These are phyloP conservation scores for Ophidiomyces ophidiicola DNA, from an alignment of 2,329 filamentous ascomycete genomes.

Conservation along the genomic window DNA sequence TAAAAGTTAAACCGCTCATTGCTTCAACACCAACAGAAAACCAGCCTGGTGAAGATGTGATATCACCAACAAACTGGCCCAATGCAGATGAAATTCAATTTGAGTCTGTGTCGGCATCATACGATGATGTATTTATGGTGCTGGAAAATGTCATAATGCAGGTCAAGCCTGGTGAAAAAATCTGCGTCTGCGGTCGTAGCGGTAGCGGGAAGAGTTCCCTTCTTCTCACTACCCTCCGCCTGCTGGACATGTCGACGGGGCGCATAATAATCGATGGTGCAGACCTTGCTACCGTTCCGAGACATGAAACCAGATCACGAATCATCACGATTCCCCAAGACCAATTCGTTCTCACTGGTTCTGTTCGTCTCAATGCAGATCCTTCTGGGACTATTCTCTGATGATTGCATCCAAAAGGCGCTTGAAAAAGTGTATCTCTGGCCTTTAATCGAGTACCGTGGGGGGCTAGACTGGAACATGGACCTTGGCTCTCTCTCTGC, in stretches of 20 bases:
- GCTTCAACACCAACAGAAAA: constrained; percentile 15
- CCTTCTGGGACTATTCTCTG: constrained; percentile 2
- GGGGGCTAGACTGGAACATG: constrained; percentile 7
- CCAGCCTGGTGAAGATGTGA: constrained; percentile 13
- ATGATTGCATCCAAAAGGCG: neutral
- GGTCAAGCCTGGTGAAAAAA: constrained; percentile 12
- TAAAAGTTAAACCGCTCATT: constrained; percentile 16
- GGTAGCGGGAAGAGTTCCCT: constrained; percentile 13
- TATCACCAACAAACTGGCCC: constrained; percentile 18
- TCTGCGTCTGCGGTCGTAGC: constrained; percentile 15
- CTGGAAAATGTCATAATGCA: constrained; percentile 8
- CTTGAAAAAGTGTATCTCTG: constrained; percentile 7
- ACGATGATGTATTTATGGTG: neutral
- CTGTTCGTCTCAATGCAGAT: constrained; percentile 10
- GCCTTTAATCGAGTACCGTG: neutral
- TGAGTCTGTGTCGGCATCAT: constrained; percentile 8
- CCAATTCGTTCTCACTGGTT: constrained; percentile 1
- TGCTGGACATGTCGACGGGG: constrained; percentile 5
- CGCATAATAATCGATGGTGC: constrained; percentile 11
- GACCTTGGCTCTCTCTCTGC: neutral
- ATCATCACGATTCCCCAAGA: constrained; percentile 17
- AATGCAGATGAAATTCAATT: constrained; percentile 5
- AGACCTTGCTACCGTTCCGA: constrained; percentile 5
- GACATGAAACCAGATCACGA: constrained; percentile 7
- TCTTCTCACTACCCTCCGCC: constrained; percentile 3